A percentile compares a stretch with the other conserved stretches of the same genome.
phyloP scores from a whole-genome alignment of 352 stramenopile genomes.

The Ophiocytium majus region DNA sequence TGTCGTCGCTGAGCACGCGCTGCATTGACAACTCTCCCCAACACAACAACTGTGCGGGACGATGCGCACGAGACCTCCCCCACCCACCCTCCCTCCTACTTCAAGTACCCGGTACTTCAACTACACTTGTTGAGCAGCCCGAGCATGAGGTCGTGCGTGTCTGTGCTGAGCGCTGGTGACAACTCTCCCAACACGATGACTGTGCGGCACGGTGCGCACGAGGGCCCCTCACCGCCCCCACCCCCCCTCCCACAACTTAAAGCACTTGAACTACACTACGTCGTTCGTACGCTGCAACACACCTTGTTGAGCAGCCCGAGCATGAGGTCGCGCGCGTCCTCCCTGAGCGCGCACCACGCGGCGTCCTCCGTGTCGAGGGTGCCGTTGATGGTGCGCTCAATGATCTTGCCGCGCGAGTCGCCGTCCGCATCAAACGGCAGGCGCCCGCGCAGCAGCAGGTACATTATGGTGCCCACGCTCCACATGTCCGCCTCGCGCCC shows the following conservation, averaged over 20 bases:
- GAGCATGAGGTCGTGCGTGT: conserved; percentile 38
- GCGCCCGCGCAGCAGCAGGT: conserved; percentile 75
- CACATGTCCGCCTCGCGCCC: conserved; percentile 83
- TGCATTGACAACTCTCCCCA: too few species aligned
- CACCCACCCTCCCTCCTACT: too few species aligned
- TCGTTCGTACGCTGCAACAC: too few species aligned
- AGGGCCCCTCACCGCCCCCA: too few species aligned
- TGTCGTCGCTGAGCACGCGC: conserved; percentile 28
- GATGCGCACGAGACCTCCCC: too few species aligned
- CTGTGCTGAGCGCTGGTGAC: conserved; percentile 23
- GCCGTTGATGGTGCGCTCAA: conserved; percentile 78
- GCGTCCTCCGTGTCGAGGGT: conserved; percentile 37
- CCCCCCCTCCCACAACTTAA: too few species aligned
- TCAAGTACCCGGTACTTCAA: background rate
- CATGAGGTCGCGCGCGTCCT: conserved; percentile 43
- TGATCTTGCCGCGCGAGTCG: conserved; percentile 66
- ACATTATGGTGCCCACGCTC: conserved; percentile 87
- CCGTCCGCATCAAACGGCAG: conserved; percentile 81
- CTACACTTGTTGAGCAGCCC: conserved; percentile 47
- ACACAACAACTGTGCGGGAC: too few species aligned
- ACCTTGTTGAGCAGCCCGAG: conserved; percentile 51
- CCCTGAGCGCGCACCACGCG: conserved; percentile 29
- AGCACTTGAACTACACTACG: background rate
- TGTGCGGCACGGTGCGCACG: too few species aligned
- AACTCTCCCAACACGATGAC: too few species aligned